Conservation (phyloP, 73 alveolate genomes). For the Paramecium sonneborni region DNA sequence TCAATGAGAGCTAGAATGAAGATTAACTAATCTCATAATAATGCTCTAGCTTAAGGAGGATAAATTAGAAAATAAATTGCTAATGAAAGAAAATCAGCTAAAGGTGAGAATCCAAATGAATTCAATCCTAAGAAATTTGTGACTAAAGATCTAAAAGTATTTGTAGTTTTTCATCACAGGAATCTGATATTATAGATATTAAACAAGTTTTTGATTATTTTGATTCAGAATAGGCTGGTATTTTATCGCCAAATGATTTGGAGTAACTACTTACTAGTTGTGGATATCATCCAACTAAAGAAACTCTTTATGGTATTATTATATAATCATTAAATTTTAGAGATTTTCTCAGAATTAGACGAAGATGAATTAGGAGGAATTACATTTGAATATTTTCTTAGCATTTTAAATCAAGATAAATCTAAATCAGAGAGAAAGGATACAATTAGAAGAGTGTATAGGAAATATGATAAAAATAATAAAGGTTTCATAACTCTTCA, state of each 20-base stretch:
- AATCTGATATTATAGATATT: conserved; percentile 13
- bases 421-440: conserved; percentile 9
- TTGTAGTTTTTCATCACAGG: neutral
- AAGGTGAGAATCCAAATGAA: neutral
- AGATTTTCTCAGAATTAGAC: conserved; percentile 41
- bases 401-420: neutral
- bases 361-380: conserved; percentile 58
- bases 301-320: conserved; percentile 34
- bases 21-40: conserved; percentile 8
- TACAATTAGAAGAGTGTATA: conserved; percentile 54
- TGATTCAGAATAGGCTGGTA: conserved; percentile 46
- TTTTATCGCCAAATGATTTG: conserved; percentile 41
- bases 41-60: neutral
- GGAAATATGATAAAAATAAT: conserved; percentile 43
- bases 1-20: neutral
- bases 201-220: conserved; percentile 44
- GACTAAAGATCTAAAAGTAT: conserved; percentile 44
- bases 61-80: conserved; percentile 11
- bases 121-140: conserved; percentile 52
- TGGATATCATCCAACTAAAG: conserved; percentile 53
- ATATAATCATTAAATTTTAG: neutral
- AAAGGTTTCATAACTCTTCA: conserved; percentile 31
- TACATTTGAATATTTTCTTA: conserved; percentile 31
- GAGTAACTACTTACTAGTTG: neutral
- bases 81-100: neutral